Evolutionary conservation across 1,284 basidiomycete species (phyloP).

Genomic region (Bjerkandera adusta): DNA sequence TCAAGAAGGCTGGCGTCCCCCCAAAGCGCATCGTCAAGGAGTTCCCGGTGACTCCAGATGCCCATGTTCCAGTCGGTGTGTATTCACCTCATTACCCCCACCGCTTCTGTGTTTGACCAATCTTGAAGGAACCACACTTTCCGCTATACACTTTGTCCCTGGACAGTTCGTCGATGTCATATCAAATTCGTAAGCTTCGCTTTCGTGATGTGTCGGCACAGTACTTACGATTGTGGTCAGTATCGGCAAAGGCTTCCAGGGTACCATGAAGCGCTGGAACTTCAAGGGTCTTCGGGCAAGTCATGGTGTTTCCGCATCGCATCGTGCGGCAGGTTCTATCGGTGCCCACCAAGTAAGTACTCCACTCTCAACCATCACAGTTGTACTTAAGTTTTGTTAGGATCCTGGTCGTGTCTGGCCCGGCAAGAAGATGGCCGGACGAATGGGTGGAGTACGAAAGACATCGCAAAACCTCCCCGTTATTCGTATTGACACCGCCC

Average conservation of each 20-base stretch:
- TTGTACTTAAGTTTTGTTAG: conserved; percentile 38
- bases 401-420: conserved; percentile 94
- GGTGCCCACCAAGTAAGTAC: conserved; percentile 87
- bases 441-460: conserved; percentile 82
- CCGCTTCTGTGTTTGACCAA: neutral
- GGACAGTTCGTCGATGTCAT: conserved; percentile 96
- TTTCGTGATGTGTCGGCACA: neutral
- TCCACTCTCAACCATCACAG: neutral
- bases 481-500: conserved; percentile 81
- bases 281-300: conserved; percentile 92
- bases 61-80: conserved; percentile 85
- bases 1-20: conserved; percentile 76
- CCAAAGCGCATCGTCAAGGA: conserved; percentile 89
- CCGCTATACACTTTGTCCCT: conserved; percentile 95
- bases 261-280: conserved; percentile 96
- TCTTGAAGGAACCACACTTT: conserved; percentile 76
- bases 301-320: conserved; percentile 96
- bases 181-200: conserved; percentile 83
- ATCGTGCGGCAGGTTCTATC: conserved; percentile 91
- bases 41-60: conserved; percentile 88
- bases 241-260: conserved; percentile 96
- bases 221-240: conserved; percentile 38
- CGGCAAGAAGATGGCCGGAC: conserved; percentile 98
- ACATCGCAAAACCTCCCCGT: conserved; percentile 92
- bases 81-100: conserved; percentile 11